Evolutionary conservation across 2,329 filamentous ascomycete species (phyloP).

Genomic region (Berkeleyomyces basicola): DNA sequence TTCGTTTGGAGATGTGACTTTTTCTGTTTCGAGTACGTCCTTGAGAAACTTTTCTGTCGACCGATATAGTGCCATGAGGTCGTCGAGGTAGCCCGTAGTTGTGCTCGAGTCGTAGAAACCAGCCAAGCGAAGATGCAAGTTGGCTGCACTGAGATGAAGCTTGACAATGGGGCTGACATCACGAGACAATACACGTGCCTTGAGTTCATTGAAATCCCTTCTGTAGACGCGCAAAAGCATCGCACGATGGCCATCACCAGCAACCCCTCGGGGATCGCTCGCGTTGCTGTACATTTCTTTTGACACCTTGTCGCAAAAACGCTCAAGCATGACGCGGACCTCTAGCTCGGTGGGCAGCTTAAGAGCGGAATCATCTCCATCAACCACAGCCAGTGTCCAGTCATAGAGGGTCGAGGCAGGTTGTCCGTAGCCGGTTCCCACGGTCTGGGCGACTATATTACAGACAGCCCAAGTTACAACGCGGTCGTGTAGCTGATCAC

Average conservation of each 20-base stretch:
- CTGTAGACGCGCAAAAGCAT: conserved; percentile 51
- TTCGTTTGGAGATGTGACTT: conserved; percentile 29
- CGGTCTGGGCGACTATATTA: conserved; percentile 67
- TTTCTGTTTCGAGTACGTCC: conserved; percentile 39
- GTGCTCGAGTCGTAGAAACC: conserved; percentile 68
- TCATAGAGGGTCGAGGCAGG: conserved; percentile 64
- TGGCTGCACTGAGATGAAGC: conserved; percentile 55
- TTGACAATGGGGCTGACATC: conserved; percentile 40
- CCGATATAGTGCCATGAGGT: conserved; percentile 60
- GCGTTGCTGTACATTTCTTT: conserved; percentile 67
- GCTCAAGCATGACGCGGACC: conserved; percentile 52
- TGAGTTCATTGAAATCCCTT: conserved; percentile 46
- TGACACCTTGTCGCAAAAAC: conserved; percentile 61
- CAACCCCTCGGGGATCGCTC: conserved; percentile 52
- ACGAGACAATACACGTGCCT: conserved; percentile 42
- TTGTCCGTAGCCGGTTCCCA: conserved; percentile 72
- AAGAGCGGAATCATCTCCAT: conserved; percentile 31
- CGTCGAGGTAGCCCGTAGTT: conserved; percentile 54
- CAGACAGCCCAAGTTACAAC: conserved; percentile 71
- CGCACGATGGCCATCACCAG: conserved; percentile 48
- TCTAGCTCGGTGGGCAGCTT: conserved; percentile 46
- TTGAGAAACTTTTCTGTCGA: conserved; percentile 55
- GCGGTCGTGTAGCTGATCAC: conserved; percentile 63
- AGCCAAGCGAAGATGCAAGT: conserved; percentile 58
- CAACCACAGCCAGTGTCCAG: conserved; percentile 47